phyloP scores from a whole-genome alignment of 768 basidiomycete species.

The Mycena rebaudengoi region DNA sequence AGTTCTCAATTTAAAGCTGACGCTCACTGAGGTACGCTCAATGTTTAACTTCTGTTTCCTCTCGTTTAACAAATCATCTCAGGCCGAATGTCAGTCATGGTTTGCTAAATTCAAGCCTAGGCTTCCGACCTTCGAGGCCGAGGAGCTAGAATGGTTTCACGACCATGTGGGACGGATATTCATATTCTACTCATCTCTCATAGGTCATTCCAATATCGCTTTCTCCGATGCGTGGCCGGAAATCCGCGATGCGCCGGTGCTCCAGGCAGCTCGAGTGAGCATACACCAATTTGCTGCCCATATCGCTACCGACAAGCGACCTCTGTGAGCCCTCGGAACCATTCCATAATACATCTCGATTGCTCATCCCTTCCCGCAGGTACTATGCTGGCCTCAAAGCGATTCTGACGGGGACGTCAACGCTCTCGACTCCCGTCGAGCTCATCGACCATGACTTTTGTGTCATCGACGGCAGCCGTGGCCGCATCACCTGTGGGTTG shows the following conservation, averaged over 20 bases:
- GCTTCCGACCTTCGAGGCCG: neutral
- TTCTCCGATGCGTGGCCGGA: neutral
- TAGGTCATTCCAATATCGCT: neutral
- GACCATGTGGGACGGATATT: neutral
- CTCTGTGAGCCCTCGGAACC: neutral
- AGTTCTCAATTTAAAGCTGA: neutral
- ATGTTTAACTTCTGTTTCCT: neutral
- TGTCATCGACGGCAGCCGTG: neutral
- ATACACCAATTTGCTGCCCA: neutral
- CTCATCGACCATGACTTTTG: neutral
- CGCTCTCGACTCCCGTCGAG: neutral
- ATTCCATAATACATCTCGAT: neutral
- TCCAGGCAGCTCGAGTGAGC: neutral
- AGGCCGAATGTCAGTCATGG: neutral
- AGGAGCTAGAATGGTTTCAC: neutral
- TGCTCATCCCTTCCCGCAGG: neutral
- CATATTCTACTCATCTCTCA: neutral
- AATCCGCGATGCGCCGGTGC: neutral
- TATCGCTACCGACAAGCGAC: neutral
- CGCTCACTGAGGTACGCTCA: neutral
- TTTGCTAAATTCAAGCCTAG: neutral
- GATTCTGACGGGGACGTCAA: neutral
- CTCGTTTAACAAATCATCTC: neutral
- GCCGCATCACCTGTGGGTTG: neutral
- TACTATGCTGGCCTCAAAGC: neutral